phyloP scores from a whole-genome alignment of 257 asterid species.

The Ilex asprella region DNA sequence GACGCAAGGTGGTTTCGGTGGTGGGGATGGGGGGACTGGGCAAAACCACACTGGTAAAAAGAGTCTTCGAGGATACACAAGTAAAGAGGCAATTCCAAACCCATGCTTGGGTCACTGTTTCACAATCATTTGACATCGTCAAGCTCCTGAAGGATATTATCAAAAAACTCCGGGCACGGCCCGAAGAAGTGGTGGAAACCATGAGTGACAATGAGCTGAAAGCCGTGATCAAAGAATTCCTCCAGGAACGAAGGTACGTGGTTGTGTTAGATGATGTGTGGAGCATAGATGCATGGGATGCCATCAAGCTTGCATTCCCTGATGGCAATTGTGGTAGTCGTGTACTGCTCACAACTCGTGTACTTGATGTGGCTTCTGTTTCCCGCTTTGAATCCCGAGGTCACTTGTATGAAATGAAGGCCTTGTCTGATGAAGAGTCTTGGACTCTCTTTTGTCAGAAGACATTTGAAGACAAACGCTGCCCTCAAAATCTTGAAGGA shows the following conservation, averaged over 20 bases:
- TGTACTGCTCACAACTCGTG: no score
- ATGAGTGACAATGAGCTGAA: conserved; percentile 3
- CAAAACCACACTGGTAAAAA: neutral
- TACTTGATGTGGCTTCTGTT: neutral
- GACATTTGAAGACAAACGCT: no score
- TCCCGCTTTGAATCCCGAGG: neutral
- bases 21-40: neutral
- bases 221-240: conserved; percentile 4
- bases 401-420: conserved; percentile 4
- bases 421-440: neutral
- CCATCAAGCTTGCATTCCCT: conserved; percentile 10
- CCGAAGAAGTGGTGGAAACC: no score
- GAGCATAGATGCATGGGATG: conserved; percentile 6
- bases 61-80: neutral
- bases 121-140: conserved; percentile 5
- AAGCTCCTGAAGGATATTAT: no score
- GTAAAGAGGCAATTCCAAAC: neutral
- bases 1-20: neutral
- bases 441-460: no score
- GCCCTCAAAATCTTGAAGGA: no score
- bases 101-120: neutral
- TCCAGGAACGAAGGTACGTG: neutral
- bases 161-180: no score
- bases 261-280: conserved; percentile 19
- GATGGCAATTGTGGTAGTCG: conserved; percentile 12